A percentile compares a stretch with the other conserved stretches of the same genome.
These are phyloP conservation scores for Deinandra increscens DNA, from an alignment of 129 eudicot genomes.

Conservation along the genomic window DNA sequence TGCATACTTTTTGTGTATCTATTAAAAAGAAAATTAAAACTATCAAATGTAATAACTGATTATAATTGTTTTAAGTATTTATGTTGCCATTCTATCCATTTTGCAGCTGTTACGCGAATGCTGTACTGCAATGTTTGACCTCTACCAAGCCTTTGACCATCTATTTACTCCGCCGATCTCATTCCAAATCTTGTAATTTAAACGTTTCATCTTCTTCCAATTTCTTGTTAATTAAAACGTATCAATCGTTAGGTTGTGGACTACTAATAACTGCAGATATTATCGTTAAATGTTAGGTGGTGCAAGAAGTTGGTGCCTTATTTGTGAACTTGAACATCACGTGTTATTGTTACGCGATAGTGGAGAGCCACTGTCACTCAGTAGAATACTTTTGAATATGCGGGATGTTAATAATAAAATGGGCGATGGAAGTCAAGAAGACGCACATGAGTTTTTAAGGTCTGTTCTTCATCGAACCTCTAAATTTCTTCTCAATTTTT, in stretches of 20 bases:
- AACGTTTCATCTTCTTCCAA: not conserved
- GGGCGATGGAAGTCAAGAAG: slow-evolving; percentile 95
- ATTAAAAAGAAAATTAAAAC: not conserved
- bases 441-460: slow-evolving; percentile 98
- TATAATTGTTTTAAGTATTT: not conserved
- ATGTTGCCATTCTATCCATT: not conserved
- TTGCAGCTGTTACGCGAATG: slow-evolving; percentile 94
- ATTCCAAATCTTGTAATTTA: slow-evolving; percentile 66
- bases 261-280: not conserved
- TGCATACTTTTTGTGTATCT: not conserved
- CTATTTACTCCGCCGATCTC: slow-evolving; percentile 74
- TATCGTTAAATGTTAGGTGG: slow-evolving; percentile 42
- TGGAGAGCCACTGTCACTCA: slow-evolving; percentile 74
- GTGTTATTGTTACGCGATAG: slow-evolving; percentile 55
- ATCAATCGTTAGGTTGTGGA: not conserved
- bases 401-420: slow-evolving; percentile 62
- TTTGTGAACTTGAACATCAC: slow-evolving; percentile 92
- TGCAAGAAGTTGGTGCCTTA: slow-evolving; percentile 77
- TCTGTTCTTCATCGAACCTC: slow-evolving; percentile 7
- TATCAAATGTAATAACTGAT: not conserved
- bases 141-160: slow-evolving; percentile 84
- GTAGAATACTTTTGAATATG: slow-evolving; percentile 66
- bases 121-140: slow-evolving; percentile 85
- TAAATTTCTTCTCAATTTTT: not conserved
- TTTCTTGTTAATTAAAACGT: not conserved